Conservation (phyloP, 1,284 basidiomycete species). For the Fomitopsis pinicola region DNA sequence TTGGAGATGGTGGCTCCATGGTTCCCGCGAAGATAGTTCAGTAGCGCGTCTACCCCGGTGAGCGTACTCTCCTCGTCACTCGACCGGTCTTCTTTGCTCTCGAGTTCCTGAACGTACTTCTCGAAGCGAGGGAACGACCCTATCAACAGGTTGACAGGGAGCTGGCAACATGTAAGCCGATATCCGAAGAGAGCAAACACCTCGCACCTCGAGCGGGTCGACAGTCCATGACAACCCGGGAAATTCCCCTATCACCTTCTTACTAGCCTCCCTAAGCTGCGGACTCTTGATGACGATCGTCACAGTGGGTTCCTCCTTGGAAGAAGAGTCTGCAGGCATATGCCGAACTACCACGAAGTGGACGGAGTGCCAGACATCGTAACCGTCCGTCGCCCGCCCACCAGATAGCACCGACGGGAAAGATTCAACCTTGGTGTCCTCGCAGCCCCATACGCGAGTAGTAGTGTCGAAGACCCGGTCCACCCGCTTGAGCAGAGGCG, state of each 20-base stretch:
- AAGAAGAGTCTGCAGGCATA: slow-evolving; percentile 28
- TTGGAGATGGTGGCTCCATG: slow-evolving; percentile 41
- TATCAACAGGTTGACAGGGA: neutral
- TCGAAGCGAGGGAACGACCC: neutral
- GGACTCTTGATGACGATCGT: slow-evolving; percentile 53
- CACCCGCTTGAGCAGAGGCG: slow-evolving; percentile 51
- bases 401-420: slow-evolving; percentile 37
- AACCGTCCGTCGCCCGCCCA: slow-evolving; percentile 21
- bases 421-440: slow-evolving; percentile 49
- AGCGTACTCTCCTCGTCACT: slow-evolving; percentile 32
- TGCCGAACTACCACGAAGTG: slow-evolving; percentile 51
- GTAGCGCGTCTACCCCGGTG: slow-evolving; percentile 39
- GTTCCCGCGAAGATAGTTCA: slow-evolving; percentile 43
- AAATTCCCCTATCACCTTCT: slow-evolving; percentile 47
- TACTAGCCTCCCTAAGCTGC: slow-evolving; percentile 49
- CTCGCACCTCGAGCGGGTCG: slow-evolving; percentile 43
- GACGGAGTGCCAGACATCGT: slow-evolving; percentile 51
- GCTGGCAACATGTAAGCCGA: slow-evolving; percentile 8
- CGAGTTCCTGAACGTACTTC: neutral
- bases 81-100: neutral
- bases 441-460: slow-evolving; percentile 51
- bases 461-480: slow-evolving; percentile 54
- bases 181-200: neutral
- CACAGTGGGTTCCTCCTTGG: slow-evolving; percentile 36
- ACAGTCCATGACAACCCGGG: slow-evolving; percentile 53